Percentiles rank a stretch among this genome's conserved stretches.
Conservation (phyloP, 2,329 filamentous ascomycete species). For the Aspergillus fischeri region DNA sequence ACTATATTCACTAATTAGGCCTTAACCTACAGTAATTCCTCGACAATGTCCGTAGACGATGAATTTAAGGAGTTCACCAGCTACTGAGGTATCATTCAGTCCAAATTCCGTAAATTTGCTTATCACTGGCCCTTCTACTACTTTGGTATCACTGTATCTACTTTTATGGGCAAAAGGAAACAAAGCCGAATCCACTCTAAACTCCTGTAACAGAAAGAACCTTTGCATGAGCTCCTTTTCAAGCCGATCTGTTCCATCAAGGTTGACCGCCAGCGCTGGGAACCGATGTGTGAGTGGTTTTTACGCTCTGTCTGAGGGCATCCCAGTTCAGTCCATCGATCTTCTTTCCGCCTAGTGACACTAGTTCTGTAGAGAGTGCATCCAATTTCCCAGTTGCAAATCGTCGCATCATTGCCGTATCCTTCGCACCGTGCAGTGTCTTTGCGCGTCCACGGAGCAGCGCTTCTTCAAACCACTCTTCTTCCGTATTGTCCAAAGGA, state of each 20-base stretch:
- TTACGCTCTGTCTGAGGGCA: constrained; percentile 36
- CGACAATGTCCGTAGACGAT: background rate
- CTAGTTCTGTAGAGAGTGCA: constrained; percentile 29
- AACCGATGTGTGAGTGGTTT: constrained; percentile 19
- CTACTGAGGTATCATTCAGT: background rate
- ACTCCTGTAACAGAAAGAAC: background rate
- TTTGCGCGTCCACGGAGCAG: constrained; percentile 63
- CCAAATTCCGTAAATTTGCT: background rate
- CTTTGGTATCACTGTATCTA: background rate
- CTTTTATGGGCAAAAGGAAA: background rate
- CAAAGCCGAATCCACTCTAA: background rate
- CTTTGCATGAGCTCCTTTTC: background rate
- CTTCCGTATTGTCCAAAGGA: constrained; percentile 67
- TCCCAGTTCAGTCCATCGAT: constrained; percentile 53
- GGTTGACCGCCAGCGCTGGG: constrained; percentile 3
- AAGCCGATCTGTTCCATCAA: constrained; percentile 6
- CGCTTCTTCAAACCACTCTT: constrained; percentile 68
- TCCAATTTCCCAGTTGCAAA: constrained; percentile 60
- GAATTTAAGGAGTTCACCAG: background rate
- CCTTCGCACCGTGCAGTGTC: constrained; percentile 61
- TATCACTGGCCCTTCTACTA: background rate
- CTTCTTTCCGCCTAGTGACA: constrained; percentile 41
- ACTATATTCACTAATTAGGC: background rate
- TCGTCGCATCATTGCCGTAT: constrained; percentile 69
- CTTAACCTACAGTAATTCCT: background rate